phyloP scores from a whole-genome alignment of 176 grass and related monocot species.

The Hordeum marinum region DNA sequence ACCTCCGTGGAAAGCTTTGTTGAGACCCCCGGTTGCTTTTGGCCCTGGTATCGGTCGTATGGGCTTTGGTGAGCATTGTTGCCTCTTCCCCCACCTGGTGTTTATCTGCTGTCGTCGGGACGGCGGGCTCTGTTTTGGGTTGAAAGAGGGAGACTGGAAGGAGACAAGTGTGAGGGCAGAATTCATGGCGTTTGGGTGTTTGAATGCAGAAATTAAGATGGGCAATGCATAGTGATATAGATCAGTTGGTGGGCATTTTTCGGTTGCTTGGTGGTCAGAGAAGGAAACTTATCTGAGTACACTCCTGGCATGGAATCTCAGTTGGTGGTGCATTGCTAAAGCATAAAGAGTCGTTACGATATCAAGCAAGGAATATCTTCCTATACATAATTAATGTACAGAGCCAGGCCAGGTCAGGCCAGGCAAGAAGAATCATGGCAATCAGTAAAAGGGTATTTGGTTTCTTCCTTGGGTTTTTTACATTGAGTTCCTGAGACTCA shows the following conservation, averaged over 20 bases:
- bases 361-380: conserved; percentile 31
- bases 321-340: background rate
- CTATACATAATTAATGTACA: background rate
- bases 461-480: conserved; percentile 3
- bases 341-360: background rate
- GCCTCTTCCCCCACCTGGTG: background rate
- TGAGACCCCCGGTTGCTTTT: background rate
- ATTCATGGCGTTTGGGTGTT: conserved; percentile 36
- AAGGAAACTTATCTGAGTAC: conserved; percentile 17
- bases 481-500: background rate
- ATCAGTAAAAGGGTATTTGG: background rate
- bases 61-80: conserved; percentile 2
- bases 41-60: background rate
- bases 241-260: background rate
- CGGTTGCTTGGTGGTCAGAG: conserved; percentile 43
- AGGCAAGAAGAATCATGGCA: background rate
- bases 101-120: background rate
- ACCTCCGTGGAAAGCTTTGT: background rate
- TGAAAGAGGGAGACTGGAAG: conserved; percentile 18
- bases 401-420: background rate
- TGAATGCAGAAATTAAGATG: conserved; percentile 23
- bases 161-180: conserved; percentile 12
- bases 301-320: background rate
- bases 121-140: background rate
- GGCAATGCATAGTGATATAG: background rate